Evolutionary conservation across 2,329 filamentous ascomycete species (phyloP).

Genomic region (Pleomassaria siparia): DNA sequence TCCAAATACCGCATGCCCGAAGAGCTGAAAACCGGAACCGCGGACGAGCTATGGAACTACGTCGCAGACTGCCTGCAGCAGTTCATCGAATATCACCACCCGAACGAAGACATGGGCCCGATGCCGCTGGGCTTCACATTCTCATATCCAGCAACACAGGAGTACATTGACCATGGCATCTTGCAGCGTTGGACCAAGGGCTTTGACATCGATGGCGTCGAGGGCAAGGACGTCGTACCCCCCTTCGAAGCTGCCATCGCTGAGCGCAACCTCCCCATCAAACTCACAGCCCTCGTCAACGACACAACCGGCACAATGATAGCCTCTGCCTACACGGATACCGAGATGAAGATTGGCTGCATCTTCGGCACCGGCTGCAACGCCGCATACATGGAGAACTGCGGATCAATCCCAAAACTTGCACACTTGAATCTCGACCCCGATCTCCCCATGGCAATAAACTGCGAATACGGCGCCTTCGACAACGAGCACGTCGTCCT

Average conservation of each 20-base stretch:
- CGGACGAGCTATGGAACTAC: slow-evolving; percentile 92
- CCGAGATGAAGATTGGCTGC: slow-evolving; percentile 89
- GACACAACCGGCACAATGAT: slow-evolving; percentile 97
- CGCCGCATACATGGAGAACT: slow-evolving; percentile 95
- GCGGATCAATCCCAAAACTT: slow-evolving; percentile 88
- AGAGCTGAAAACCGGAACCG: slow-evolving; percentile 82
- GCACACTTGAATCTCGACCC: slow-evolving; percentile 85
- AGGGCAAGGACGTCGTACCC: slow-evolving; percentile 87
- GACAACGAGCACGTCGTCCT: slow-evolving; percentile 92
- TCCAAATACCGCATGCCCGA: slow-evolving; percentile 96
- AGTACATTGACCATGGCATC: slow-evolving; percentile 90
- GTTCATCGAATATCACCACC: slow-evolving; percentile 87
- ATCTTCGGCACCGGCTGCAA: slow-evolving; percentile 99
- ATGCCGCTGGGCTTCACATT: slow-evolving; percentile 93
- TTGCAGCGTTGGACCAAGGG: slow-evolving; percentile 97
- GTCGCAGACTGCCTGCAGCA: slow-evolving; percentile 91
- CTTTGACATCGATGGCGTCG: slow-evolving; percentile 89
- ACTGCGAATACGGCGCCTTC: slow-evolving; percentile 97
- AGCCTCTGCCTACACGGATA: slow-evolving; percentile 94
- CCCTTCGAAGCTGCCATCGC: slow-evolving; percentile 80
- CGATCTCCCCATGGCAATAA: slow-evolving; percentile 88
- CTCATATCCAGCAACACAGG: slow-evolving; percentile 90
- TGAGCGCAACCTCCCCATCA: slow-evolving; percentile 81
- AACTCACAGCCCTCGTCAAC: slow-evolving; percentile 90
- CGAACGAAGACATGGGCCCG: slow-evolving; percentile 61